These are phyloP conservation scores for Neurospora sp. DNA, from an alignment of 495 filamentous ascomycete genomes.

Conservation along the genomic window DNA sequence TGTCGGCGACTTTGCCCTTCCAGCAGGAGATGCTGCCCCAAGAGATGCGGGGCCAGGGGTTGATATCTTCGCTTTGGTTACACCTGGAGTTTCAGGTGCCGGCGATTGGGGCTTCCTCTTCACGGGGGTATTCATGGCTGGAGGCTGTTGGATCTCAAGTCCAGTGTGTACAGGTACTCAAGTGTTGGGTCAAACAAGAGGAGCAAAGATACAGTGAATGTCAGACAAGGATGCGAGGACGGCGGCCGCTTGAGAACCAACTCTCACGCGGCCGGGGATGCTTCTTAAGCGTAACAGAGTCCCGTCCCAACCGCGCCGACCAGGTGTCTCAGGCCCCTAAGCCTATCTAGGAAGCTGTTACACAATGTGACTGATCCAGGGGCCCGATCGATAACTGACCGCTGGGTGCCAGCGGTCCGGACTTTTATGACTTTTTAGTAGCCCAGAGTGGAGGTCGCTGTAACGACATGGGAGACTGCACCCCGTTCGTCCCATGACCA, in stretches of 20 bases:
- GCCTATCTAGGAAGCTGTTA: background rate
- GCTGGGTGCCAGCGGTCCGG: too few species aligned
- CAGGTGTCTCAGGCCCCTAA: background rate
- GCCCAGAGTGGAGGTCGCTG: too few species aligned
- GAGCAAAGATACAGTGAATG: background rate
- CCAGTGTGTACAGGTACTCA: background rate
- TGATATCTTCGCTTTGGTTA: background rate
- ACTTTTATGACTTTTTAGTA: too few species aligned
- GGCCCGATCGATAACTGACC: too few species aligned
- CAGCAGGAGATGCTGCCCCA: background rate
- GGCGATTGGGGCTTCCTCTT: background rate
- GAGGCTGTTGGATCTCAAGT: background rate
- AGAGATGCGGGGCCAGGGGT: background rate
- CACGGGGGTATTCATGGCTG: background rate
- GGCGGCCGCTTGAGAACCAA: background rate
- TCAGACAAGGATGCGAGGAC: background rate
- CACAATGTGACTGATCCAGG: too few species aligned
- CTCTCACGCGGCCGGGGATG: background rate
- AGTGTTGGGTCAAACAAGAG: background rate
- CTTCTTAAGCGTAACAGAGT: background rate
- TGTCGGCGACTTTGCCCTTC: background rate
- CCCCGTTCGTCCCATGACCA: too few species aligned
- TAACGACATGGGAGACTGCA: too few species aligned
- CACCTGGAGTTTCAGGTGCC: background rate
- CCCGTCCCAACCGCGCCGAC: background rate